Evolutionary conservation across 2,329 filamentous ascomycete genomes (phyloP), one percentile per base, ranked within the genome.

Genomic region (Lecanicillium sp.): DNA sequence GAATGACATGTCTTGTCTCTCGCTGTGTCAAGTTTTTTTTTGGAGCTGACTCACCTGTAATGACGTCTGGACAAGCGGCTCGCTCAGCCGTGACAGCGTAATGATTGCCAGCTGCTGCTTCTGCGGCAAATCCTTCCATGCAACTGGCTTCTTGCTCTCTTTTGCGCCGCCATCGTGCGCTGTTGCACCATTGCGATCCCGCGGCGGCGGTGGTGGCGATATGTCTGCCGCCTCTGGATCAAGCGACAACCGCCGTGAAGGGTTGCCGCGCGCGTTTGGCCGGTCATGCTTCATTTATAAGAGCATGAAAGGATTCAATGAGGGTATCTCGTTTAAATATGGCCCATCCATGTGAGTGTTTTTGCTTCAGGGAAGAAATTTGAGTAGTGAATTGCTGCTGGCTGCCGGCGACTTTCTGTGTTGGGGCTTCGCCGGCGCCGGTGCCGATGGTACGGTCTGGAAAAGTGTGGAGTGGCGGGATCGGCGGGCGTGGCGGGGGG

Each of bases 61-160:
- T 11, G 80, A 85, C 1, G 84, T 88, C 53, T 92, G 84, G 0
- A 85, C 83, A 27, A 94, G 65, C 4, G 87, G 87, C 55, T 94
- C 88, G 9, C 83, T 86, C 16, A 94, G 65, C 19, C 88, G 78
- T 8, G 86, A 82, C 32, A 94, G 63, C 0, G 83, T 87, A 35
- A 94, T 70, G 41, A 94, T 80, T 20, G 81, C 63, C 15, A 94
- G 71, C 59, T 94, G 87, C 33, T 76, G 70, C 58, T 88, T 94
- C 42, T 75, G 71, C 0, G 88, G 88, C 1, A 94, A 65, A 11
- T 83, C 78, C 29, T 64, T 64, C 85, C 85, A 92, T 19, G 54
- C 35, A 7, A 57, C 50, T 1, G 51, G 43, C 9, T 45, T 44
- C 5, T 43, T 45, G 40, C 35, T 40, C 29, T 28, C 13, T 27